A percentile compares a stretch with the other conserved stretches of the same genome.
phyloP scores from a whole-genome alignment of 352 stramenopile species.

The Phytophthora hybrid region DNA sequence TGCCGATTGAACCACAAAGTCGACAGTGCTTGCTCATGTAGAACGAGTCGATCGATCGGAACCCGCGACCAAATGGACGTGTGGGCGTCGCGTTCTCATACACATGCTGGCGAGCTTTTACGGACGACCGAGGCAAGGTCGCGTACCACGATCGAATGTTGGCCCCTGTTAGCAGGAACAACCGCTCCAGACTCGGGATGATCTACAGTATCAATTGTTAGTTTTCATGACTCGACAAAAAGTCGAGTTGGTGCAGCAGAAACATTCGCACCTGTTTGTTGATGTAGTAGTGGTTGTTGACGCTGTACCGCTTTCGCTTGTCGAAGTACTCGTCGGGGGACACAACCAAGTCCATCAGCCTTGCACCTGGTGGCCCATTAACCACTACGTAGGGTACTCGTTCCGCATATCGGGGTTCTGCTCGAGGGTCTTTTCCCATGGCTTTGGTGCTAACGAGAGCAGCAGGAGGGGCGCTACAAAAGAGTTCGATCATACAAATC shows the following conservation, averaged over 20 bases:
- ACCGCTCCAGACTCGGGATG: slow-evolving; percentile 83
- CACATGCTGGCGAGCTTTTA: slow-evolving; percentile 63
- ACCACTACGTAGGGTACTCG: slow-evolving; percentile 93
- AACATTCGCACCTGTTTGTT: slow-evolving; percentile 75
- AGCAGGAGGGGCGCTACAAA: slow-evolving; percentile 71
- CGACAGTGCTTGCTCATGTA: slow-evolving; percentile 87
- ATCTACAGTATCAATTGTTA: slow-evolving; percentile 46
- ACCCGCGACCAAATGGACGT: slow-evolving; percentile 25
- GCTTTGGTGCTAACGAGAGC: slow-evolving; percentile 83
- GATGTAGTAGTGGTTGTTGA: slow-evolving; percentile 96
- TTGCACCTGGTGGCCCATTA: slow-evolving; percentile 83
- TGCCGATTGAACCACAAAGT: slow-evolving; percentile 74
- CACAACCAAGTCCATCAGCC: slow-evolving; percentile 92
- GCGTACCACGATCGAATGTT: slow-evolving; percentile 84
- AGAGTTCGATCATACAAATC: not conserved
- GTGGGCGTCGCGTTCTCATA: slow-evolving; percentile 22
- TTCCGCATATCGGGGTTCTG: slow-evolving; percentile 85
- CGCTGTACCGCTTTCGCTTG: slow-evolving; percentile 50
- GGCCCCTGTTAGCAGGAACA: slow-evolving; percentile 83
- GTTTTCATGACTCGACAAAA: not conserved
- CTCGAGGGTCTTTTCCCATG: slow-evolving; percentile 79
- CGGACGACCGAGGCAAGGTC: slow-evolving; percentile 58
- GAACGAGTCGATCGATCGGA: slow-evolving; percentile 82
- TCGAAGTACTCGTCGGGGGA: slow-evolving; percentile 76
- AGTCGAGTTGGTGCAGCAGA: not conserved